phyloP scores from a whole-genome alignment of 2,329 filamentous ascomycete genomes.

The Epichloe baconii region DNA sequence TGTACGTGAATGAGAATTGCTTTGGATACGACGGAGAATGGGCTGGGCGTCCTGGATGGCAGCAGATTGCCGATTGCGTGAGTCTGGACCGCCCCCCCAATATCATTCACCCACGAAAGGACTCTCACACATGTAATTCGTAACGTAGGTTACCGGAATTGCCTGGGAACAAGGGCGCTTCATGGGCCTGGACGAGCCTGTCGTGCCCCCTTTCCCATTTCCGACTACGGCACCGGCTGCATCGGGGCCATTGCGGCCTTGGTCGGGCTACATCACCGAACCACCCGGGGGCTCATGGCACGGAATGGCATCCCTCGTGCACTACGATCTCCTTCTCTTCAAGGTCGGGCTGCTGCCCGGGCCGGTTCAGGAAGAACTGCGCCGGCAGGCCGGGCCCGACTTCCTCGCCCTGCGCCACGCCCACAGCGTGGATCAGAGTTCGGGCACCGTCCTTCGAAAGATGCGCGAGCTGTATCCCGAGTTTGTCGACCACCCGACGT shows the following conservation, averaged over 20 bases:
- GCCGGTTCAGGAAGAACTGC: slow-evolving; percentile 37
- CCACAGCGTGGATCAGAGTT: slow-evolving; percentile 53
- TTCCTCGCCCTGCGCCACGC: slow-evolving; percentile 46
- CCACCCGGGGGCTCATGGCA: slow-evolving; percentile 57
- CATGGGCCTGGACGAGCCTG: slow-evolving; percentile 48
- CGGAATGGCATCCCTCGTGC: slow-evolving; percentile 49
- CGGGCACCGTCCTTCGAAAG: slow-evolving; percentile 41
- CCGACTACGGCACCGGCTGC: slow-evolving; percentile 58
- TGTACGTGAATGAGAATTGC: slow-evolving; percentile 60
- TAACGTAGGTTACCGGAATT: slow-evolving; percentile 35
- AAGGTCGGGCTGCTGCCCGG: slow-evolving; percentile 43
- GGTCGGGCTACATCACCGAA: slow-evolving; percentile 48
- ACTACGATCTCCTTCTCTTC: slow-evolving; percentile 56
- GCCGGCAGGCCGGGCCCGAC: slow-evolving; percentile 32
- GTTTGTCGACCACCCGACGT: slow-evolving; percentile 34
- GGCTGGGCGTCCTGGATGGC: slow-evolving; percentile 54
- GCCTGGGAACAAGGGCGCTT: slow-evolving; percentile 50
- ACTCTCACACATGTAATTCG: neutral
- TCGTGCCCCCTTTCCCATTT: slow-evolving; percentile 54
- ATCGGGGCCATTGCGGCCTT: slow-evolving; percentile 57
- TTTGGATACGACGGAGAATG: slow-evolving; percentile 51
- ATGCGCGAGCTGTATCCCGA: slow-evolving; percentile 40
- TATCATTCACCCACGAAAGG: too few relatives aligned
- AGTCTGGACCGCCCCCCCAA: neutral
- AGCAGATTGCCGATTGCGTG: slow-evolving; percentile 55